phyloP scores from a whole-genome alignment of 1,139 yeast genomes.

The Yamadazyma conglobata region DNA sequence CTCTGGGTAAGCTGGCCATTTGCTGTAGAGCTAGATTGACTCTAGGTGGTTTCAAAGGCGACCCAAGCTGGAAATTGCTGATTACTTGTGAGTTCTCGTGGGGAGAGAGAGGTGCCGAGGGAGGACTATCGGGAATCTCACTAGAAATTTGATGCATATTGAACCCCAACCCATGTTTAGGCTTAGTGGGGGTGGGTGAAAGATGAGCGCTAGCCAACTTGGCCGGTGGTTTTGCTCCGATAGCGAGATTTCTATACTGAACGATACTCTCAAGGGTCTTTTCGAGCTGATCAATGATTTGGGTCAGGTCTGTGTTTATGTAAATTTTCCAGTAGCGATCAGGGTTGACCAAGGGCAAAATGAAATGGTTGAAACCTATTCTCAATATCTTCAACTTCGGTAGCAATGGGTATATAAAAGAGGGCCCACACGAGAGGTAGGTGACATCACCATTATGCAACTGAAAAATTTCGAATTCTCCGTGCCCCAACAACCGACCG shows the following conservation, averaged over 20 bases:
- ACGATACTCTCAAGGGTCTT: conserved; percentile 38
- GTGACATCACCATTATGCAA: conserved; percentile 61
- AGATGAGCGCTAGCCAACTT: neutral
- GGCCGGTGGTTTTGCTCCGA: conserved; percentile 12
- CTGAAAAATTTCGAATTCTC: conserved; percentile 62
- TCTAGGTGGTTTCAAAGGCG: conserved; percentile 12
- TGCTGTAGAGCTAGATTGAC: conserved; percentile 9
- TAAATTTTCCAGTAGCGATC: conserved; percentile 69
- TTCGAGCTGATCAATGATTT: conserved; percentile 34
- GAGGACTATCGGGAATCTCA: conserved; percentile 45
- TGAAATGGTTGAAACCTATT: conserved; percentile 49
- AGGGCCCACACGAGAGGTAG: conserved; percentile 59
- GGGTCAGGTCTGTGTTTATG: conserved; percentile 35
- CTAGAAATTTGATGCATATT: conserved; percentile 16
- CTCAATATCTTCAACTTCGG: conserved; percentile 59
- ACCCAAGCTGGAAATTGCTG: conserved; percentile 7
- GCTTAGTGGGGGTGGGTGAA: neutral
- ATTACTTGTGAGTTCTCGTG: conserved; percentile 16
- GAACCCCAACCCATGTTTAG: conserved; percentile 6
- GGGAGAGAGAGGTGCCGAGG: conserved; percentile 45
- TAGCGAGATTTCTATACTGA: conserved; percentile 40
- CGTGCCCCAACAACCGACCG: conserved; percentile 57
- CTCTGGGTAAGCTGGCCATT: conserved; percentile 11
- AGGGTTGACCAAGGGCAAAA: conserved; percentile 66
- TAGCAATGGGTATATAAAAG: conserved; percentile 56